These are phyloP conservation scores for Furcasterigmium sp. DNA, from an alignment of 2,329 filamentous ascomycete species.

Conservation along the genomic window DNA sequence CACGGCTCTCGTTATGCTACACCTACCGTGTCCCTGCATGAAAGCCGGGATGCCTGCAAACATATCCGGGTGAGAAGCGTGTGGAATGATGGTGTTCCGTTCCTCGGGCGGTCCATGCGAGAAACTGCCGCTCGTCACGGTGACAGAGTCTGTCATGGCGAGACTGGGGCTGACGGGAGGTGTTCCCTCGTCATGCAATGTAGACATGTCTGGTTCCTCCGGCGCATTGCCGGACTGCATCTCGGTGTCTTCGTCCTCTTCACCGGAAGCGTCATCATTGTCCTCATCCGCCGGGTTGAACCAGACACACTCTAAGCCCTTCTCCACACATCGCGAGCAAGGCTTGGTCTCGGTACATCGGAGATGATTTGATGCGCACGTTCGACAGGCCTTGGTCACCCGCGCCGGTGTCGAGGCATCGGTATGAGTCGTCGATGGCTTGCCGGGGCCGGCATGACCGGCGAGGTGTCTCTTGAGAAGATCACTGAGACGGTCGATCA, in stretches of 20 bases:
- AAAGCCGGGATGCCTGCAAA: too few species aligned
- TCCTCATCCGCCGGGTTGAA: not conserved
- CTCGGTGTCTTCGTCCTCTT: not conserved
- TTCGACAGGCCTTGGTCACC: conserved; percentile 19
- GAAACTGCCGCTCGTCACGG: too few species aligned
- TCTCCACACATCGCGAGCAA: conserved; percentile 19
- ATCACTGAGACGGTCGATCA: conserved; percentile 14
- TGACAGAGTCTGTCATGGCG: too few species aligned
- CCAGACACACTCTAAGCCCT: conserved; percentile 21
- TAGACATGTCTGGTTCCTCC: too few species aligned
- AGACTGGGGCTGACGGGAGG: too few species aligned
- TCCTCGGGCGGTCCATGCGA: too few species aligned
- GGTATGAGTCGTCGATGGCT: conserved; percentile 2
- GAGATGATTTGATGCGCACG: conserved; percentile 22
- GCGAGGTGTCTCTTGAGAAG: conserved; percentile 17
- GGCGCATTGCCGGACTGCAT: not conserved
- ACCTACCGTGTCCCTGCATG: too few species aligned
- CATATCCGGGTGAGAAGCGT: too few species aligned
- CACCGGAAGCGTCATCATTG: not conserved
- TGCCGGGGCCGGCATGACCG: conserved; percentile 13
- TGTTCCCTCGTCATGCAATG: too few species aligned
- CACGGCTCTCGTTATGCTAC: too few species aligned
- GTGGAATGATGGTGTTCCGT: too few species aligned
- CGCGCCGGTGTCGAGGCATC: conserved; percentile 8
- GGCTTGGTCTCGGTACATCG: conserved; percentile 24